Percentiles rank a stretch among this genome's conserved stretches.
Conservation (phyloP, 768 basidiomycete genomes). For the Phanerochaete sordida region DNA sequence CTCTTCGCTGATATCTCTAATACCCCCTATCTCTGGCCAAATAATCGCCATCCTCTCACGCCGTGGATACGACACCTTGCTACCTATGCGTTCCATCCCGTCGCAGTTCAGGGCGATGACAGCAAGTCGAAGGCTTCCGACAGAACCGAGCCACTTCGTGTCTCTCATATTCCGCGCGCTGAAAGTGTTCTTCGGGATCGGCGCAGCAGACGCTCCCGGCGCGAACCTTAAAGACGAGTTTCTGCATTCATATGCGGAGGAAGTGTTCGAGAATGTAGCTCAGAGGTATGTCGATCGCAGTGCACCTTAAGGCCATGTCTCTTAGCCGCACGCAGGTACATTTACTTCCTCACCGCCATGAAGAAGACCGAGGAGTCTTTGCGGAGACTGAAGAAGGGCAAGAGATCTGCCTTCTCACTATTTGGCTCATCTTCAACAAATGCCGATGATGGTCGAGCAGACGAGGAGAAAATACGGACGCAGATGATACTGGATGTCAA, state of each 20-base stretch:
- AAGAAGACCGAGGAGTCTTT: conserved; percentile 92
- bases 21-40: conserved; percentile 58
- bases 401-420: conserved; percentile 73
- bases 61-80: conserved; percentile 82
- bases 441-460: conserved; percentile 65
- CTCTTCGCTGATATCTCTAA: conserved; percentile 42
- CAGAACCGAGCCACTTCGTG: conserved; percentile 86
- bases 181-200: conserved; percentile 66
- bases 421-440: conserved; percentile 56
- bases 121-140: conserved; percentile 61
- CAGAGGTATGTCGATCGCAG: conserved; percentile 44
- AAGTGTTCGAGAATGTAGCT: conserved; percentile 69
- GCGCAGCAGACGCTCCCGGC: conserved; percentile 57
- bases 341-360: conserved; percentile 74
- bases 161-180: conserved; percentile 76
- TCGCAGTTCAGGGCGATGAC: conserved; percentile 86
- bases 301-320: not conserved
- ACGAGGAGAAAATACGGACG: conserved; percentile 82
- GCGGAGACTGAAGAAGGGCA: conserved; percentile 81
- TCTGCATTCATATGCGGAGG: conserved; percentile 46
- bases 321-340: conserved; percentile 53
- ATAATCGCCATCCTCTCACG: conserved; percentile 68
- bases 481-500: conserved; percentile 90
- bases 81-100: conserved; percentile 83
- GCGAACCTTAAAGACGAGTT: conserved; percentile 52